Conservation (phyloP, 306 rosid genomes). For the Cicer cuneatum region DNA sequence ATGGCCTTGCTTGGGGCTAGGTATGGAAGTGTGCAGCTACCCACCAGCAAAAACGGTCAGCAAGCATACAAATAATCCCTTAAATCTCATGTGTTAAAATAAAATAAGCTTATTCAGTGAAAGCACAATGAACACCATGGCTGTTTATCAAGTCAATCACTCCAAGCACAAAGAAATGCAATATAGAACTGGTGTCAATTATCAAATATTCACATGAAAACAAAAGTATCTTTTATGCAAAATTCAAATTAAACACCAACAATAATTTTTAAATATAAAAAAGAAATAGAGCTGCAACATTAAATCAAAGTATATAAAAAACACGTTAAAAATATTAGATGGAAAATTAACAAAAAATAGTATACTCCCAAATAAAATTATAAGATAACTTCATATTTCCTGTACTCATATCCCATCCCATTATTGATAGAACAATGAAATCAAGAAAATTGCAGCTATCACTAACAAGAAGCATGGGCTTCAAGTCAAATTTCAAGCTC, state of each 20-base stretch:
- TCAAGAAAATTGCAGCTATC: conserved; percentile 1
- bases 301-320: not conserved
- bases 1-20: conserved; percentile 53
- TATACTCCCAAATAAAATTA: not conserved
- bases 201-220: conserved; percentile 2
- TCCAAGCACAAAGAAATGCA: conserved; percentile 1
- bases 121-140: conserved; percentile 7
- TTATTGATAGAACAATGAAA: not conserved
- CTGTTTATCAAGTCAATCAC: conserved; percentile 17
- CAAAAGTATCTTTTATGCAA: not conserved
- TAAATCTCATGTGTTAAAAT: not conserved
- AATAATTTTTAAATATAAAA: not conserved
- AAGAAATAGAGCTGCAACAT: not conserved
- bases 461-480: not conserved
- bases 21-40: conserved; percentile 54
- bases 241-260: conserved; percentile 17
- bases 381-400: not conserved
- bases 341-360: not conserved
- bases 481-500: conserved; percentile 15
- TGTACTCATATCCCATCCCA: not conserved
- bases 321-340: not conserved
- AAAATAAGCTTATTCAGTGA: not conserved
- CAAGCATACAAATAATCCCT: conserved; percentile 9
- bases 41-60: conserved; percentile 36
- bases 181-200: conserved; percentile 2